phyloP scores from a whole-genome alignment of 1,139 yeast genomes.

The Eremothecium coryli region DNA sequence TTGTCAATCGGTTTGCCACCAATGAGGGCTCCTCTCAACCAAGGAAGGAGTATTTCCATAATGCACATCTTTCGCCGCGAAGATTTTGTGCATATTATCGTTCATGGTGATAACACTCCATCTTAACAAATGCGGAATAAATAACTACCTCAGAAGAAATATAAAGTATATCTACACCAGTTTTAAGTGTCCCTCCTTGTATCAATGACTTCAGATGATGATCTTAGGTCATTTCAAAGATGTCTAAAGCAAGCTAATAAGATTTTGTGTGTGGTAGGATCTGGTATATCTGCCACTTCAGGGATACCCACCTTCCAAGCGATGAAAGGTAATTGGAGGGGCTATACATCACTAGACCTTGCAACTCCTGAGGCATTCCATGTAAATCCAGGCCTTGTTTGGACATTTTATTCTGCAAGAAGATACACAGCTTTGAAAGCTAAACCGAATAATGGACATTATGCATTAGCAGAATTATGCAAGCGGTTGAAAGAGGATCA shows the following conservation, averaged over 20 bases:
- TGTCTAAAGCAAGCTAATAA: slow-evolving; percentile 43
- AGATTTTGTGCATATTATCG: neutral
- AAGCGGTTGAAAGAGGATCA: slow-evolving; percentile 20
- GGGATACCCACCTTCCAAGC: slow-evolving; percentile 64
- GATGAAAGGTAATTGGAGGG: slow-evolving; percentile 67
- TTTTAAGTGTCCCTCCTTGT: no score
- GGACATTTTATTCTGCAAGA: slow-evolving; percentile 79
- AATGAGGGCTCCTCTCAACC: neutral
- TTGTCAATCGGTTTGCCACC: neutral
- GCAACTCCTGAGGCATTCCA: slow-evolving; percentile 89
- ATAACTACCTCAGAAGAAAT: no score
- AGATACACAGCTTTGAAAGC: slow-evolving; percentile 57
- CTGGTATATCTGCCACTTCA: slow-evolving; percentile 71
- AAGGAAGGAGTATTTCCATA: neutral
- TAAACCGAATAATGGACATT: slow-evolving; percentile 65
- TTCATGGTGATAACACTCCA: neutral
- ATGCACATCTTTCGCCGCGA: neutral
- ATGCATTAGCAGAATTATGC: slow-evolving; percentile 53
- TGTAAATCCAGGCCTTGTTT: slow-evolving; percentile 68
- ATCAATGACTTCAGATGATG: slow-evolving; percentile 5
- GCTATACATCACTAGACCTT: slow-evolving; percentile 68
- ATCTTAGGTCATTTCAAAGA: slow-evolving; percentile 46
- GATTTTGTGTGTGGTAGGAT: slow-evolving; percentile 71
- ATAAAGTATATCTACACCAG: no score
- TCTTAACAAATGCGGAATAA: no score